These are phyloP conservation scores for Chloropicon primus DNA, from an alignment of 139 green algal species.

Conservation along the genomic window DNA sequence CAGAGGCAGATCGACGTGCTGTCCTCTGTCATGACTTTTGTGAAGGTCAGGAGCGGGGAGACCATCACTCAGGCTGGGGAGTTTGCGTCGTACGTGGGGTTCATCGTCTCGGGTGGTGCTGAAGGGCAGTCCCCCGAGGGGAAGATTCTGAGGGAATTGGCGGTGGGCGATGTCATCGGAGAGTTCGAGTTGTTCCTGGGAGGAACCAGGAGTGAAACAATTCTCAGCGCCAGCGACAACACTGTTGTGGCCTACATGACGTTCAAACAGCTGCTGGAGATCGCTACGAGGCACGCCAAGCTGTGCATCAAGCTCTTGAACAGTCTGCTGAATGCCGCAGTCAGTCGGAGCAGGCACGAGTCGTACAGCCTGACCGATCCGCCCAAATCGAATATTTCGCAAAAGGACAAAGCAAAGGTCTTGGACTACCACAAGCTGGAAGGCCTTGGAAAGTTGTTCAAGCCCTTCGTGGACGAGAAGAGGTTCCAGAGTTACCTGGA, in stretches of 20 bases:
- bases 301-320: not conserved
- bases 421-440: not conserved
- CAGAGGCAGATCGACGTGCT: not conserved
- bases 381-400: not conserved
- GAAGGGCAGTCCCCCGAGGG: not conserved
- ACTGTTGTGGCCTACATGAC: not conserved
- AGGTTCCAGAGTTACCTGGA: not conserved
- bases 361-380: not conserved
- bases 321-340: not conserved
- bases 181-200: not conserved
- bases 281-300: not conserved
- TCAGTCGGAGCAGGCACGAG: not conserved
- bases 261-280: not conserved
- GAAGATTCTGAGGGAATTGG: not conserved
- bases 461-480: not conserved
- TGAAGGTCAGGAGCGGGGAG: not conserved
- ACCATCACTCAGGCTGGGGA: not conserved
- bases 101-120: not conserved
- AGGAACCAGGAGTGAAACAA: not conserved
- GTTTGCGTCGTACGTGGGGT: not conserved
- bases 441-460: not conserved
- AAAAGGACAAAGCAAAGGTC: not conserved
- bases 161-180: not conserved
- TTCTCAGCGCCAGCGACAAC: not conserved
- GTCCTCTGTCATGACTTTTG: not conserved